A percentile compares a stretch with the other conserved stretches of the same genome.
Conservation (phyloP, 495 filamentous ascomycete species). For the Chaetomidium leptoderma region DNA sequence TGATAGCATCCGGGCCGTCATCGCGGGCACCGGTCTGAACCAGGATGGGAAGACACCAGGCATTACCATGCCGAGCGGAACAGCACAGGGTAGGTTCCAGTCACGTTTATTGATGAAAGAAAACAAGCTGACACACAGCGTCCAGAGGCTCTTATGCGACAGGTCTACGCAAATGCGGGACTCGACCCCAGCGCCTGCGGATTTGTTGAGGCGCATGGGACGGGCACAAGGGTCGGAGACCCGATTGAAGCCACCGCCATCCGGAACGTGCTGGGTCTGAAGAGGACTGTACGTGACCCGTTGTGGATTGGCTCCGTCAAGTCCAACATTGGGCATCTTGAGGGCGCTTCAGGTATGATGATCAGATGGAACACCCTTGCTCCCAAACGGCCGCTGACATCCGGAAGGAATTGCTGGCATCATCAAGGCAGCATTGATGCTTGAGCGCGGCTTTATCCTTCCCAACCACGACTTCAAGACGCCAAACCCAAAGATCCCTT, state of each 20-base stretch:
- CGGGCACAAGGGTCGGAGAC: constrained; percentile 52
- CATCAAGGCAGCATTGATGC: constrained; percentile 52
- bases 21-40: constrained; percentile 56
- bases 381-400: neutral
- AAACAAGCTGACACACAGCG: neutral
- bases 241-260: constrained; percentile 46
- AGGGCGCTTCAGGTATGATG: constrained; percentile 42
- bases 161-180: constrained; percentile 42
- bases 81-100: constrained; percentile 48
- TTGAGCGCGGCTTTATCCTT: constrained; percentile 50
- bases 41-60: constrained; percentile 57
- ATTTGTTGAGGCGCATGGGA: constrained; percentile 48
- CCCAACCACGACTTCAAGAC: constrained; percentile 49
- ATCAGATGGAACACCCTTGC: neutral
- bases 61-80: constrained; percentile 53
- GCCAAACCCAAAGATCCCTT: constrained; percentile 49
- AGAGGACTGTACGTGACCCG: constrained; percentile 28
- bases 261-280: constrained; percentile 34
- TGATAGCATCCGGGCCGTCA: constrained; percentile 58
- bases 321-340: constrained; percentile 55
- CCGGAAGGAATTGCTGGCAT: constrained; percentile 47
- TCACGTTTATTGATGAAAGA: neutral
- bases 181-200: constrained; percentile 32
- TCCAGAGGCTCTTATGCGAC: constrained; percentile 42
- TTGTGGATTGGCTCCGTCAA: constrained; percentile 55